Evolutionary conservation across 306 rosid species (phyloP), one percentile per base, ranked within the genome.

Genomic region (Gastrolobium bilobum): DNA sequence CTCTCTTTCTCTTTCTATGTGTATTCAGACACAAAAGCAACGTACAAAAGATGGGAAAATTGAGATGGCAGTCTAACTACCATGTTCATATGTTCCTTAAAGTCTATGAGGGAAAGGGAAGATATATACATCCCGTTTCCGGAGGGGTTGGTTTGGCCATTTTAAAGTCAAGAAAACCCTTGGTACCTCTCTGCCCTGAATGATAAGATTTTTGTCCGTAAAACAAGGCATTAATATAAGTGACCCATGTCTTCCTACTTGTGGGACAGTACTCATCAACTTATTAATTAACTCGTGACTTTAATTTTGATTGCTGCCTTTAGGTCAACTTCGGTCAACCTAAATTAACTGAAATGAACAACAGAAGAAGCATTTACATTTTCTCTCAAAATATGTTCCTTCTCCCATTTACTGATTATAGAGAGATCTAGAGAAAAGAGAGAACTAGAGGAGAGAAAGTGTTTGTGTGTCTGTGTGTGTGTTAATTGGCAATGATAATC

Each of bases 1-100:
- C 29, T 76, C 86, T 52, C 48, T 54, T 69, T 59, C 63, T 38
- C 81, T 64, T 50, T 60, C 70, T 40, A 48, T 57, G 34, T 30
- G 51, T 35, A 54, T 76, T 76, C 81, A 60, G 40, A 59, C 62
- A 71, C 66, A 77, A 77, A 83, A 83, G 82, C 77, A 70, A 64
- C 74, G 84, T 70, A 57, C 74, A 76, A 66, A 80, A 70, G 76
- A 56, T 14, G 59, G 53, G 69, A 72, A 85, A 79, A 62, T 68
- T 63, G 81, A 75, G 76, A 71, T 72, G 84, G 74, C 77, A n/a
- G 62, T 68, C 81, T 53, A 87, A 78, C 88, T 65, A 87, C 87
- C 82, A 71, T 83, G 84, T 83, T 84, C 88, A 69, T 79, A 60
- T 79, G 84, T 77, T 87, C 80, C 84, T 76, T 73, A 64, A 62